Percentiles rank a stretch among this genome's conserved stretches.
Conservation (phyloP, 257 asterid genomes). For the Salvia hispanica region DNA sequence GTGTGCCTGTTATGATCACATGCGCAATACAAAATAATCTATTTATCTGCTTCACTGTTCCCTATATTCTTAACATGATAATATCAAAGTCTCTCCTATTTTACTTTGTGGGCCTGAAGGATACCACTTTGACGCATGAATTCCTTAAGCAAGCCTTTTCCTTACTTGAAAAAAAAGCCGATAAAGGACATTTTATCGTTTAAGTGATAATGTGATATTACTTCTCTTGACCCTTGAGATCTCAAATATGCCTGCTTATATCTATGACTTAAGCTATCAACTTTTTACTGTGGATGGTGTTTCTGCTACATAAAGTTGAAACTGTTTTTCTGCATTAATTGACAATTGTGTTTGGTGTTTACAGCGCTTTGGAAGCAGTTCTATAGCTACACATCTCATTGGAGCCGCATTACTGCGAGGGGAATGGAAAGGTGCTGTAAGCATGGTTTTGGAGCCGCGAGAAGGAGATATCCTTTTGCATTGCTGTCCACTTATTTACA, state of each 20-base stretch:
- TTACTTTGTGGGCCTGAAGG: background rate
- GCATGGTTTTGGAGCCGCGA: slow-evolving; percentile 89
- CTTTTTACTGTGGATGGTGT: slow-evolving; percentile 16
- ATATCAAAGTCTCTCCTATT: background rate
- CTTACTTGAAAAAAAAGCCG: background rate
- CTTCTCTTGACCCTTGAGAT: background rate
- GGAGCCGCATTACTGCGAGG: slow-evolving; percentile 93
- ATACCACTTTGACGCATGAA: background rate
- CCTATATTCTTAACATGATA: background rate
- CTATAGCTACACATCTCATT: slow-evolving; percentile 83
- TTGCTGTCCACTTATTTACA: slow-evolving; percentile 18
- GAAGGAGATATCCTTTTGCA: slow-evolving; percentile 95
- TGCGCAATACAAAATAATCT: background rate
- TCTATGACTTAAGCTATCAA: slow-evolving; percentile 11
- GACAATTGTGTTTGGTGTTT: slow-evolving; percentile 30
- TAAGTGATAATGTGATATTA: background rate
- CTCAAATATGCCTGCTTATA: slow-evolving; percentile 14
- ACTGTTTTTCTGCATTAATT: slow-evolving; percentile 5
- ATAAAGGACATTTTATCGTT: background rate
- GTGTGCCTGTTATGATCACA: background rate
- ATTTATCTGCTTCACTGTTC: background rate
- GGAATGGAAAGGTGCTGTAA: slow-evolving; percentile 87
- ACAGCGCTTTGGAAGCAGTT: slow-evolving; percentile 97
- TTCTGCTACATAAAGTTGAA: slow-evolving; percentile 18
- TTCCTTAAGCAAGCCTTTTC: background rate